phyloP scores from a whole-genome alignment of 2,329 filamentous ascomycete species.

The Lithohypha guttulata region DNA sequence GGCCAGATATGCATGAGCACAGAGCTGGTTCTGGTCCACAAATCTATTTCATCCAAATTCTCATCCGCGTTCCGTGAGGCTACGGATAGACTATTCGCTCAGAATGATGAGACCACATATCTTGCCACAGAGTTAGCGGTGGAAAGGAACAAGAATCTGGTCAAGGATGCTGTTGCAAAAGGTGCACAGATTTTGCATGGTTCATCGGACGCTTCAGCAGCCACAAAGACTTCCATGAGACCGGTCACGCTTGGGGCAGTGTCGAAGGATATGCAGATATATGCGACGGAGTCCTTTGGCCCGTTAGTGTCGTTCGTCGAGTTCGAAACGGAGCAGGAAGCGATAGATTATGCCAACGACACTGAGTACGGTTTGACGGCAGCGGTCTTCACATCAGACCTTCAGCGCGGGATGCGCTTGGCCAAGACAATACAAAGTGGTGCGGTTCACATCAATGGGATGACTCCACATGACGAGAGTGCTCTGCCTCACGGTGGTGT shows the following conservation, averaged over 20 bases:
- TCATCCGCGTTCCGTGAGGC: constrained; percentile 15
- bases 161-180: constrained; percentile 44
- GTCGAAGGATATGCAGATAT: constrained; percentile 59
- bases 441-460: constrained; percentile 17
- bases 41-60: constrained; percentile 43
- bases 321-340: constrained; percentile 49
- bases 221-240: constrained; percentile 34
- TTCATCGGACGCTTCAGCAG: constrained; percentile 27
- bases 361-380: constrained; percentile 65
- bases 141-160: constrained; percentile 42
- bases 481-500: constrained; percentile 55
- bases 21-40: constrained; percentile 61
- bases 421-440: constrained; percentile 55
- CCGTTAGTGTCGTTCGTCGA: constrained; percentile 60
- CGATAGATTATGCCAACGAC: constrained; percentile 63
- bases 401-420: constrained; percentile 48
- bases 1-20: constrained; percentile 84
- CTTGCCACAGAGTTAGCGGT: constrained; percentile 37
- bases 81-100: constrained; percentile 2
- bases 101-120: constrained; percentile 26
- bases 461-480: constrained; percentile 54
- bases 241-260: constrained; percentile 12
- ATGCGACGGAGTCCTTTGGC: constrained; percentile 64
- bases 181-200: constrained; percentile 50
- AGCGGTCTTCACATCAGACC: constrained; percentile 60